phyloP scores from a whole-genome alignment of 768 basidiomycete genomes.

The Cantharellus anzutake region DNA sequence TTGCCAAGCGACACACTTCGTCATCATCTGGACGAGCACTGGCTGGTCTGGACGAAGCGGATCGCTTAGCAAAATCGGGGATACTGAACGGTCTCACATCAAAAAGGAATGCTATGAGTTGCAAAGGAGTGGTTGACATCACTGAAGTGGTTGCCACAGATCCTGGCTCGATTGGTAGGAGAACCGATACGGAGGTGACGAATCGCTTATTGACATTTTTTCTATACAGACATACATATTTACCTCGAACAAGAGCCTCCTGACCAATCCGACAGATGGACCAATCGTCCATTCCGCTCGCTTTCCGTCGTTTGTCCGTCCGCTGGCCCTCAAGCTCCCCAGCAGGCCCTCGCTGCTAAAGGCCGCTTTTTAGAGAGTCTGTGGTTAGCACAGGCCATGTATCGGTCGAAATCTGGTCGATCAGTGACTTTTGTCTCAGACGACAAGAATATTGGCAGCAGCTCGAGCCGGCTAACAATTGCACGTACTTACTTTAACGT shows the following conservation, averaged over 20 bases:
- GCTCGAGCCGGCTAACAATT: conserved; percentile 34
- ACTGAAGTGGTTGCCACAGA: conserved; percentile 67
- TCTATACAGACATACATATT: conserved; percentile 52
- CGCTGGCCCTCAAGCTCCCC: conserved; percentile 25
- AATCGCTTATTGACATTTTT: neutral
- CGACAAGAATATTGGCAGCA: conserved; percentile 57
- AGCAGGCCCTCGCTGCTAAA: conserved; percentile 22
- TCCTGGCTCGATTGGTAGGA: conserved; percentile 58
- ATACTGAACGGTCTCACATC: conserved; percentile 36
- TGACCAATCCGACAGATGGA: conserved; percentile 76
- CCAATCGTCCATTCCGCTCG: conserved; percentile 66
- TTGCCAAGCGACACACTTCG: conserved; percentile 67
- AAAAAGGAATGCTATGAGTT: conserved; percentile 67
- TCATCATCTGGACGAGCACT: conserved; percentile 57
- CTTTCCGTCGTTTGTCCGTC: conserved; percentile 65
- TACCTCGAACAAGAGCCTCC: conserved; percentile 68
- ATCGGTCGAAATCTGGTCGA: conserved; percentile 51
- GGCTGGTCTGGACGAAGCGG: conserved; percentile 61
- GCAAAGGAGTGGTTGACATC: conserved; percentile 70
- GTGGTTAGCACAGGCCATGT: conserved; percentile 73
- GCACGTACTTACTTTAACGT: conserved; percentile 82
- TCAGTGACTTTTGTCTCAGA: conserved; percentile 53
- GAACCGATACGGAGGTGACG: neutral
- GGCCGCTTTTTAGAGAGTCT: conserved; percentile 71
- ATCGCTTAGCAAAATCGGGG: conserved; percentile 36